Evolutionary conservation across 257 asterid genomes (phyloP), one percentile per base, ranked within the genome.

Genomic region (Buddleja alternifolia): DNA sequence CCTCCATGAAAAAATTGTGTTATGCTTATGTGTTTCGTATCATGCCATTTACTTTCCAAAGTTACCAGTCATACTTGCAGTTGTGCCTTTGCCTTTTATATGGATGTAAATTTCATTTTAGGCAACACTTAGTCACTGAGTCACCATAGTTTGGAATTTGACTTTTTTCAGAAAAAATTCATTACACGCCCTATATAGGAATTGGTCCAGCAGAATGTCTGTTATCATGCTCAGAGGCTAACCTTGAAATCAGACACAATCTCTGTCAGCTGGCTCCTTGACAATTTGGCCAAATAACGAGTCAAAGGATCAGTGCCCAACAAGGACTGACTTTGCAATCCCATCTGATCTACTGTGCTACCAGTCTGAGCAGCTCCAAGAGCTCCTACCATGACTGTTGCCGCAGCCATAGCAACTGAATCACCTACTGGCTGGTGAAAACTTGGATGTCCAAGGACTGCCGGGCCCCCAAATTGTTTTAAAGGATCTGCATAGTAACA

Each of bases 321-420:
- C 55, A 77, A 44, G 63, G 81, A 66, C 62, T 67, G 86, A 67
- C 67, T 77, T 48, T 60, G 85, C 10, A 82, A 54, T 41, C 86
- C 92, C 51, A 50, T 66, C 70, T 82, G 90, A 83, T 67, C 80
- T 36, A 78, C 39, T 3, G 72, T 64, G 71, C 62, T 77, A 54
- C 86, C 81, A 46, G 64, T 79, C 82, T 90, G 95, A 73, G 88
- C 75, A 66, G 90, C 82, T 67, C 96, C 96, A 76, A 93, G 95
- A 73, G 87, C 85, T 77, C 90, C 92, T 24, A 96, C 91, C 96
- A 93, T 90, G 76, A 88, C 84, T 24, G 87, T 67, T 73, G 97
- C 96, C 77, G 97, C 96, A 77, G 90, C 80, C 79, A 78, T 66
- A 44, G 96, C 94, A 67, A 79, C 90, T 15, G 97, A 81, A 65